Base-by-base conservation (phyloP, 257 asterid genomes). In the Osmanthus fragrans region DNA sequence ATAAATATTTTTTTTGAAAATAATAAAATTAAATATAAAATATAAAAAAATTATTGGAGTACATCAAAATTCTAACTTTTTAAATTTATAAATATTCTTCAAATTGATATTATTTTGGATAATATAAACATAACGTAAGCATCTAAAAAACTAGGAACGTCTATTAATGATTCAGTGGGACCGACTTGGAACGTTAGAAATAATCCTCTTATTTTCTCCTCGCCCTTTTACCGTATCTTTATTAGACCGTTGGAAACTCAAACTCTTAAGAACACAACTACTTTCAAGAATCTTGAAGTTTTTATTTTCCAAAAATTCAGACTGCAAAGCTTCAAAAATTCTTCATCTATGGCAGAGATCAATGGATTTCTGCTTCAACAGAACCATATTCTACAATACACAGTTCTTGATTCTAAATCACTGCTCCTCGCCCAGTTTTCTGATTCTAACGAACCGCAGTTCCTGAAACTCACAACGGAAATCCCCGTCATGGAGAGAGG, bases 241-340 rank as follows among this genome's bases (percentile, higher is more conserved):
- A 86, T 87, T 70, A 80, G 96, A 92, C 97, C 97, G 97, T 93
- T 93, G 92, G 10, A 73, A 78, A 34, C 67, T 27, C 87, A 25
- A 74, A 37, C 79, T 77, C 84, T 80, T 78, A 87, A 58, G 69
- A 76, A 36, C 78, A 40, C 76, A 42, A 63, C 15, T 3, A 15
- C 65, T 42, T 60, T 39, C 19, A 75, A 67, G 63, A 51, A 51
- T 51, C 25, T 51, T 19, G n/a, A 42, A 72, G 0, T 18, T 36
- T 4, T 19, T 1, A 6, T 8, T 21, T 47, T 3, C 6, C 77
- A 68, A 37, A 70, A 19, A 30, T 1, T 30, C 11, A 70, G 23
- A 64, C 71, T 27, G 5, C 9, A 18, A 19, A 21, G 4, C 66
- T 21, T 56, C n/a, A 18, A 21, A 21, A 5, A 7, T 21, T 19